Conservation (phyloP, 2,329 filamentous ascomycete species). For the Niveomyces coronatus region DNA sequence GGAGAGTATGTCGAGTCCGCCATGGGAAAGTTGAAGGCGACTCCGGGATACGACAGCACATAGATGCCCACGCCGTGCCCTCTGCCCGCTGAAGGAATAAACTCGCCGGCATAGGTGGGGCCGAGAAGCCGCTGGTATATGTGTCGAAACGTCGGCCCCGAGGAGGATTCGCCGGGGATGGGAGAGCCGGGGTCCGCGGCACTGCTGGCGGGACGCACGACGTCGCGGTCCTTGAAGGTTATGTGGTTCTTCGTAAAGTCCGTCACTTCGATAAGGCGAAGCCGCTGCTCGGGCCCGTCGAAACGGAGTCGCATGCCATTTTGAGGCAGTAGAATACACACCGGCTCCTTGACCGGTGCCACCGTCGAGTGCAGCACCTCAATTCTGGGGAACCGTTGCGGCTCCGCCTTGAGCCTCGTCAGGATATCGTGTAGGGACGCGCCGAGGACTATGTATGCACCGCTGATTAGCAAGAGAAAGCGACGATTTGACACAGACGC, state of each 20-base stretch:
- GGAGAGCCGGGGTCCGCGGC: constrained; percentile 23
- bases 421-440: constrained; percentile 85
- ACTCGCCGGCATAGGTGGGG: constrained; percentile 90
- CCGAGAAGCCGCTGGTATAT: constrained; percentile 92
- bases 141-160: constrained; percentile 71
- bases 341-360: constrained; percentile 62
- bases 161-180: constrained; percentile 21
- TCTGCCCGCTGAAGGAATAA: constrained; percentile 51
- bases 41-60: constrained; percentile 85
- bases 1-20: constrained; percentile 64
- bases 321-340: constrained; percentile 64
- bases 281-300: constrained; percentile 82
- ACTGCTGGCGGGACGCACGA: constrained; percentile 52
- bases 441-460: constrained; percentile 56
- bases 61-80: constrained; percentile 60
- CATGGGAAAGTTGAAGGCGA: constrained; percentile 85
- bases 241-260: constrained; percentile 83
- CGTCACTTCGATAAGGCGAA: constrained; percentile 81
- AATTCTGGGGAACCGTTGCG: constrained; percentile 70
- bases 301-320: constrained; percentile 89
- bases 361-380: constrained; percentile 72
- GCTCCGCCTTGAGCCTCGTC: constrained; percentile 79
- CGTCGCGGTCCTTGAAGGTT: constrained; percentile 68
- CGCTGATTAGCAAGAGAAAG: too few species aligned
- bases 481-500: too few species aligned